Evolutionary conservation across 129 eudicot species (phyloP).

Genomic region (Gnaphalium uliginosum): DNA sequence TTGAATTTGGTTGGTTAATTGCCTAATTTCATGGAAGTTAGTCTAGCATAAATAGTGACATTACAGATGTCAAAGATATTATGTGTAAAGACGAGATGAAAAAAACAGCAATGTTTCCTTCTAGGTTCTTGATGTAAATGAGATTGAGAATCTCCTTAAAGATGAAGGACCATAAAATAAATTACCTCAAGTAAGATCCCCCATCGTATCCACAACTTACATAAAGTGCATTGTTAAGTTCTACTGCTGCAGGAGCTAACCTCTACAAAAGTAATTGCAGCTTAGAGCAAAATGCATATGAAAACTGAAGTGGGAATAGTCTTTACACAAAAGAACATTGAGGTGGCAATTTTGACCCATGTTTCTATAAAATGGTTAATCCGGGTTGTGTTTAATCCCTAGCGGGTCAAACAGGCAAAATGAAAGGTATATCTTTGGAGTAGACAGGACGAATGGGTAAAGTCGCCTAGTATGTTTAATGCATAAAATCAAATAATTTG

Average conservation of each 20-base stretch:
- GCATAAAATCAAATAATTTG: not conserved
- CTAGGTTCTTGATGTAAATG: not conserved
- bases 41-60: not conserved
- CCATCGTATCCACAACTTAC: constrained; percentile 87
- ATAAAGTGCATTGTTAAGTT: constrained; percentile 56
- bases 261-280: constrained; percentile 45
- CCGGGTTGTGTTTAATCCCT: not conserved
- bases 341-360: not conserved
- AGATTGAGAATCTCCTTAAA: not conserved
- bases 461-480: not conserved
- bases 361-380: not conserved
- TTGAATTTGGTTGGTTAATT: no score
- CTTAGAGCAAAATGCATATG: not conserved
- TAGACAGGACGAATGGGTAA: not conserved
- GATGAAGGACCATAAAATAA: not conserved
- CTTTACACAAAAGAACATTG: not conserved
- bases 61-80: not conserved
- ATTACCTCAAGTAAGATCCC: constrained; percentile 58
- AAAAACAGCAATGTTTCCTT: constrained; percentile 22
- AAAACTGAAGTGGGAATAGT: not conserved
- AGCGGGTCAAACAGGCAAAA: not conserved
- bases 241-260: constrained; percentile 62
- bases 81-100: not conserved
- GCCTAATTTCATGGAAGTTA: no score
- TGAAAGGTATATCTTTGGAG: not conserved